A percentile compares a stretch with the other conserved stretches of the same genome.
Evolutionary conservation across 768 basidiomycete species (phyloP).

Genomic region (Mycena haematopus): DNA sequence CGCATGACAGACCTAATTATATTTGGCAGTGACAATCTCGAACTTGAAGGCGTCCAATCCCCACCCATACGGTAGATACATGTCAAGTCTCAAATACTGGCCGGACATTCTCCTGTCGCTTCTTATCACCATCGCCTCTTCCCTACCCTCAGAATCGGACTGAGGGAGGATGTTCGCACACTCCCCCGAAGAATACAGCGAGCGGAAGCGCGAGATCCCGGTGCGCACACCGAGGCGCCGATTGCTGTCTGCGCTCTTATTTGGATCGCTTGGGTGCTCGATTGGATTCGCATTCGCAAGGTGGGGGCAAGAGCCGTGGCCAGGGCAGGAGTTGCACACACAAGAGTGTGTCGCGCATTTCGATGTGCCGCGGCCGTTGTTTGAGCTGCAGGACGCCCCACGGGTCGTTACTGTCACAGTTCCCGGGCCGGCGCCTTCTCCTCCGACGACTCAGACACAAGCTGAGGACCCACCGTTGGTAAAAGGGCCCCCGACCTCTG

Average conservation of each 20-base stretch:
- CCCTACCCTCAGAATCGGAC: background rate
- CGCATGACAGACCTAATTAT: background rate
- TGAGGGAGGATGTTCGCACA: constrained; percentile 14
- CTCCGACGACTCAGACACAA: background rate
- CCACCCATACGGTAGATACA: background rate
- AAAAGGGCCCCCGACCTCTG: constrained; percentile 47
- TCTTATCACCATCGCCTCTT: background rate
- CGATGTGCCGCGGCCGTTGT: constrained; percentile 15
- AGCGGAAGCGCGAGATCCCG: constrained; percentile 9
- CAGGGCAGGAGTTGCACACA: background rate
- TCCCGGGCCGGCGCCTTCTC: background rate
- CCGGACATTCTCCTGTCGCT: background rate
- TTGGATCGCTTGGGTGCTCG: constrained; percentile 20
- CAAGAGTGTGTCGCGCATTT: constrained; percentile 26
- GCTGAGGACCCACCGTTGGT: constrained; percentile 6
- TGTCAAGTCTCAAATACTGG: background rate
- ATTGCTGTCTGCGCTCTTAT: constrained; percentile 9
- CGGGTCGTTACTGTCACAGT: constrained; percentile 19
- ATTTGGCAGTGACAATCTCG: constrained; percentile 1
- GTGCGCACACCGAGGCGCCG: constrained; percentile 20
- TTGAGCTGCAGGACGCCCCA: constrained; percentile 8
- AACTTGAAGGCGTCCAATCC: constrained; percentile 4
- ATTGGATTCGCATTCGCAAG: constrained; percentile 20
- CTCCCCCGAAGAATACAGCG: constrained; percentile 3
- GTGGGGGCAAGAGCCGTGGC: constrained; percentile 6